phyloP scores from a whole-genome alignment of 768 basidiomycete genomes.

The Serendipita vermifera region DNA sequence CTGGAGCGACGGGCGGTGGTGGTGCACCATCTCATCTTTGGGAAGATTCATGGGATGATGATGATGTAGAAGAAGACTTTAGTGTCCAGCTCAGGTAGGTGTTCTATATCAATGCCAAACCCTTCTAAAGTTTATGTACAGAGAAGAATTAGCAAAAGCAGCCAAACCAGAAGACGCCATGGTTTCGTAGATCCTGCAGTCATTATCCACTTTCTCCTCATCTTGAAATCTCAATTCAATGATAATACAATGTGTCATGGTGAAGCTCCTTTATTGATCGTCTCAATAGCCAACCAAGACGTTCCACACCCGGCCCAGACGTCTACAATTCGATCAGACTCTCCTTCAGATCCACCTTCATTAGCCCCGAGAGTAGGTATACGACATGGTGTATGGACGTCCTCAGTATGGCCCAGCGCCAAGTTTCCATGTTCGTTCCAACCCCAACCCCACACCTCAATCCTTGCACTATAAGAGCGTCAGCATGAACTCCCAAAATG shows the following conservation, averaged over 20 bases:
- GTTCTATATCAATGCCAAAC: too few relatives aligned
- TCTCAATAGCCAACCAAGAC: constrained; percentile 37
- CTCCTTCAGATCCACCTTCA: too few relatives aligned
- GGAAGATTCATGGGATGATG: constrained; percentile 99
- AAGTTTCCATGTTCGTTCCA: constrained; percentile 99
- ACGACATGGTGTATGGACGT: constrained; percentile 39
- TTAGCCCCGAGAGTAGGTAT: too few relatives aligned
- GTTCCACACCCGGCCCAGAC: constrained; percentile 43
- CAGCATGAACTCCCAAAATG: not conserved
- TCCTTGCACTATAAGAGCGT: constrained; percentile 3
- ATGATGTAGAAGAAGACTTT: constrained; percentile 97
- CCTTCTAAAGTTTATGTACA: too few relatives aligned
- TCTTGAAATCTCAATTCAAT: too few relatives aligned
- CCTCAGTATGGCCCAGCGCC: constrained; percentile 47
- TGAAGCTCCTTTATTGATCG: too few relatives aligned
- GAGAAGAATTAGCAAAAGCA: constrained; percentile 4
- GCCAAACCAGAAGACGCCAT: not conserved
- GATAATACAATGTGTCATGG: too few relatives aligned
- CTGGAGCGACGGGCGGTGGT: constrained; percentile 59
- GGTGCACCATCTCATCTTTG: constrained; percentile 76
- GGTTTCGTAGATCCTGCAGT: too few relatives aligned
- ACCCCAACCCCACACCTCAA: constrained; percentile 75
- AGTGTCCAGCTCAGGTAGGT: constrained; percentile 86
- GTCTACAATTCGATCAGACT: constrained; percentile 15
- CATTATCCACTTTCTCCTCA: too few relatives aligned